Evolutionary conservation across 768 basidiomycete genomes (phyloP).

Genomic region (Collybia mongolica): DNA sequence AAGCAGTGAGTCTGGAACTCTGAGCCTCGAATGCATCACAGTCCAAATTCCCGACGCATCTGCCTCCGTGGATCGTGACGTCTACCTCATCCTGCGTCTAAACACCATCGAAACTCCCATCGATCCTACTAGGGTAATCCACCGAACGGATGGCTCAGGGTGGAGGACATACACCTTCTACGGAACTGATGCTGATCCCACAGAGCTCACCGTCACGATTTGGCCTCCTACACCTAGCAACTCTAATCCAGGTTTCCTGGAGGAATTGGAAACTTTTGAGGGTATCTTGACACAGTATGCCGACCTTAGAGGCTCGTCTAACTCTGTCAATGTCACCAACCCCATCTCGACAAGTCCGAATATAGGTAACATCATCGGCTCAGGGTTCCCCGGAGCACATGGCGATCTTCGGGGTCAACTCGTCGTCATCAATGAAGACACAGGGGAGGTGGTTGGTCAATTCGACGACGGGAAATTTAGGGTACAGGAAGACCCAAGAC

Average conservation of each 20-base stretch:
- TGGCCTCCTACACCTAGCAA: slow-evolving; percentile 21
- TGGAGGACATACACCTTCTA: slow-evolving; percentile 45
- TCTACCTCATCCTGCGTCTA: slow-evolving; percentile 66
- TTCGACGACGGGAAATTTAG: slow-evolving; percentile 51
- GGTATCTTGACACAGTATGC: slow-evolving; percentile 67
- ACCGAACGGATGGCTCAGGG: slow-evolving; percentile 31
- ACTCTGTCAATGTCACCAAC: slow-evolving; percentile 4
- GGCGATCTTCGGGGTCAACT: slow-evolving; percentile 54
- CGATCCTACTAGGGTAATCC: slow-evolving; percentile 52
- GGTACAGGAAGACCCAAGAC: slow-evolving; percentile 57
- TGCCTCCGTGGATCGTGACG: slow-evolving; percentile 42
- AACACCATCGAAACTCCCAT: slow-evolving; percentile 56
- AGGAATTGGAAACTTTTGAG: slow-evolving; percentile 67
- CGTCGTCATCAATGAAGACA: slow-evolving; percentile 70
- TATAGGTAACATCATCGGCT: slow-evolving; percentile 10
- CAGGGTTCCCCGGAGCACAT: slow-evolving; percentile 9
- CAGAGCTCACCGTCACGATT: slow-evolving; percentile 35
- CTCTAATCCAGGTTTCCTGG: slow-evolving; percentile 34
- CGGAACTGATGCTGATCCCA: slow-evolving; percentile 33
- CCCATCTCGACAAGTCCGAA: background rate
- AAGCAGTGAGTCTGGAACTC: slow-evolving; percentile 36
- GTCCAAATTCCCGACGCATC: slow-evolving; percentile 33
- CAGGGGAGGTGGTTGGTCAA: slow-evolving; percentile 70
- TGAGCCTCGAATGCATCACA: slow-evolving; percentile 65
- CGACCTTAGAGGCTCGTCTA: slow-evolving; percentile 32